Evolutionary conservation across 2,329 filamentous ascomycete genomes (phyloP).

Genomic region (Herpotrichia juniperi): DNA sequence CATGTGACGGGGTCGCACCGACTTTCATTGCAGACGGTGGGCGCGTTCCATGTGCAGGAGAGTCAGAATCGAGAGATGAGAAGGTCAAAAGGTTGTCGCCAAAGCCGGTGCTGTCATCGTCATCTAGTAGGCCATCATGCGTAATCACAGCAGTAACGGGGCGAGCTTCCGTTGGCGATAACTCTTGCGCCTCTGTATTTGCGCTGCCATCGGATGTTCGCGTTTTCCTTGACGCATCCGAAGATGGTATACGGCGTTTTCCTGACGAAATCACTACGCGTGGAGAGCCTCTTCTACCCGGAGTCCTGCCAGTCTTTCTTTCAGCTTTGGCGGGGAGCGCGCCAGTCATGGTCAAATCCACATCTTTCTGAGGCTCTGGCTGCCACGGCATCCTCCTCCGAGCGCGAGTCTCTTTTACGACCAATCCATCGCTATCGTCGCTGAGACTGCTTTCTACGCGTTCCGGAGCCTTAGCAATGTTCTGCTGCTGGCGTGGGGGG

Average conservation of each 20-base stretch:
- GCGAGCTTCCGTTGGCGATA: slow-evolving; percentile 5
- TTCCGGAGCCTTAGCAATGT: slow-evolving; percentile 19
- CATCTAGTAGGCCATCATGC: slow-evolving; percentile 9
- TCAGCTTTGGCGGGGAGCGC: slow-evolving; percentile 33
- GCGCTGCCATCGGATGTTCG: slow-evolving; percentile 25
- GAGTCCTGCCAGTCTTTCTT: slow-evolving; percentile 4
- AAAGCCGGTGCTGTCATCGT: slow-evolving; percentile 37
- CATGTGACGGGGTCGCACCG: slow-evolving; percentile 51
- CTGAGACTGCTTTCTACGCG: slow-evolving; percentile 31
- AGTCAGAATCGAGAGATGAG: slow-evolving; percentile 40
- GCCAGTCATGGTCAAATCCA: slow-evolving; percentile 43
- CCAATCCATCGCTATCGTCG: slow-evolving; percentile 46
- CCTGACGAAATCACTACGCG: neutral
- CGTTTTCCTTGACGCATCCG: slow-evolving; percentile 22
- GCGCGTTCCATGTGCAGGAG: slow-evolving; percentile 41
- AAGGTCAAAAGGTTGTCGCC: slow-evolving; percentile 38
- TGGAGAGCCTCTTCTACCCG: slow-evolving; percentile 22
- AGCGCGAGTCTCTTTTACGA: slow-evolving; percentile 31
- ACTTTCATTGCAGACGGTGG: slow-evolving; percentile 53
- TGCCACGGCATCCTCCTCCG: slow-evolving; percentile 26
- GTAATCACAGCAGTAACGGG: slow-evolving; percentile 5
- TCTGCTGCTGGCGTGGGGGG: slow-evolving; percentile 26
- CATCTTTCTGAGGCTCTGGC: slow-evolving; percentile 24
- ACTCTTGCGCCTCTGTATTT: slow-evolving; percentile 15
- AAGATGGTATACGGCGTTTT: slow-evolving; percentile 21